Evolutionary conservation across 2,329 filamentous ascomycete genomes (phyloP).

Genomic region (Cladophialophora chaetospira): DNA sequence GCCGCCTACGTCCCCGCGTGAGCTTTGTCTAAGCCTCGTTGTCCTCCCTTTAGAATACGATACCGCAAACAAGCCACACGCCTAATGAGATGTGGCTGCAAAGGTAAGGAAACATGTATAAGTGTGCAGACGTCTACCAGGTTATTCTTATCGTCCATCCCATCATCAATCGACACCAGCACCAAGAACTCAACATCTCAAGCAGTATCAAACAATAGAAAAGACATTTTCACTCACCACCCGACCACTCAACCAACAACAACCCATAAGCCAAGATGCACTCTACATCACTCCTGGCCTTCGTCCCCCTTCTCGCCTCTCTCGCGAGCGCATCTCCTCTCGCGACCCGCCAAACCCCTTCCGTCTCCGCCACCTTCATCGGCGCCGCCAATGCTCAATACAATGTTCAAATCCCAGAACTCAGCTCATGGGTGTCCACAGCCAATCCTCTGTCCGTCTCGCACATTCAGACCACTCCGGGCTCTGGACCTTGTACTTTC

Average conservation of each 20-base stretch:
- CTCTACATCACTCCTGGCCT: neutral
- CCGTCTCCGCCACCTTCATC: constrained; percentile 19
- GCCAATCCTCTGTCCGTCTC: constrained; percentile 19
- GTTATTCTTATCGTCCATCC: no score
- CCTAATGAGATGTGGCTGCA: no score
- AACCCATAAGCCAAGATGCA: neutral
- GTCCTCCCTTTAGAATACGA: neutral
- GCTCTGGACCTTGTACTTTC: constrained; percentile 19
- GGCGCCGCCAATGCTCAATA: constrained; percentile 26
- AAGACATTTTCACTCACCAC: neutral
- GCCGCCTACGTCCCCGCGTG: neutral
- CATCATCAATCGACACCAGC: neutral
- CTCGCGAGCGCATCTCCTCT: neutral
- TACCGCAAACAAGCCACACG: neutral
- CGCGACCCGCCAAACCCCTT: neutral
- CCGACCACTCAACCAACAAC: neutral
- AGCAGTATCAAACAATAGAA: no score
- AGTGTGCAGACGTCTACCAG: no score
- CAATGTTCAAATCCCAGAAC: constrained; percentile 17
- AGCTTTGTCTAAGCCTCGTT: neutral
- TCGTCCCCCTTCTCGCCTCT: neutral
- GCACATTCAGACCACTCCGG: constrained; percentile 20
- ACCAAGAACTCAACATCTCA: no score
- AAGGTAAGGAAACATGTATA: no score
- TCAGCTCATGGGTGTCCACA: constrained; percentile 21